Conservation (phyloP, 495 filamentous ascomycete genomes). For the Immersiella caudata region DNA sequence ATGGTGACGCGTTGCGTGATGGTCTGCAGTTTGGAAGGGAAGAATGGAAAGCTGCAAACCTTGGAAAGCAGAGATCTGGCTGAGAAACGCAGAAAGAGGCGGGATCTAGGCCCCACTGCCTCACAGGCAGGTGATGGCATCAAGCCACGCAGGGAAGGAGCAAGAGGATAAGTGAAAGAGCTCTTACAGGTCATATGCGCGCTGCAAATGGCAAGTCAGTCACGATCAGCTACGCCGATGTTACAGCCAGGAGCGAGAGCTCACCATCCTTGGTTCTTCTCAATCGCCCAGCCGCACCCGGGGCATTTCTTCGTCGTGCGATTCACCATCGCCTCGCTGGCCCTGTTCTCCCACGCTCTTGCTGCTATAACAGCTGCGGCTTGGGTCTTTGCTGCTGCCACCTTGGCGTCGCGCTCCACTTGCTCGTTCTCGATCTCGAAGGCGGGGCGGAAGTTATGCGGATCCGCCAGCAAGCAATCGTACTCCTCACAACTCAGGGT, state of each 20-base stretch:
- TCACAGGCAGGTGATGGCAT: neutral
- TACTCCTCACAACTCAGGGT: slow-evolving; percentile 14
- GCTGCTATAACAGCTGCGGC: neutral
- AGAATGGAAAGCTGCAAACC: too few relatives aligned
- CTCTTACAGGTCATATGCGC: slow-evolving; percentile 2
- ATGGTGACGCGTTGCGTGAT: neutral
- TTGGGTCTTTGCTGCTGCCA: neutral
- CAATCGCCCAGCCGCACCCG: slow-evolving; percentile 9
- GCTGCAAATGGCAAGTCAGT: slow-evolving; percentile 7
- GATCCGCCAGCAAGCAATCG: slow-evolving; percentile 4
- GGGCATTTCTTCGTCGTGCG: slow-evolving; percentile 10
- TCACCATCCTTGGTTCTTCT: slow-evolving; percentile 4
- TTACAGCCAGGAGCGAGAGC: neutral
- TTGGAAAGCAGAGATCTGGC: too few relatives aligned
- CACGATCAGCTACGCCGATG: neutral
- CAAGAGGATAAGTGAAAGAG: neutral
- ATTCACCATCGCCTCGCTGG: slow-evolving; percentile 6
- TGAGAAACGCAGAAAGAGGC: too few relatives aligned
- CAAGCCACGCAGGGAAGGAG: neutral
- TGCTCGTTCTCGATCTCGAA: slow-evolving; percentile 16
- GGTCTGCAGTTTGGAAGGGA: neutral
- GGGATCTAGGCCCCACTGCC: too few relatives aligned
- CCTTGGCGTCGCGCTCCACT: slow-evolving; percentile 1
- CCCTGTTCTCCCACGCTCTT: neutral
- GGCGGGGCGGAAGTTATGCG: neutral